These are phyloP conservation scores for Balakata baccata DNA, from an alignment of 345 rosid genomes.

Conservation along the genomic window DNA sequence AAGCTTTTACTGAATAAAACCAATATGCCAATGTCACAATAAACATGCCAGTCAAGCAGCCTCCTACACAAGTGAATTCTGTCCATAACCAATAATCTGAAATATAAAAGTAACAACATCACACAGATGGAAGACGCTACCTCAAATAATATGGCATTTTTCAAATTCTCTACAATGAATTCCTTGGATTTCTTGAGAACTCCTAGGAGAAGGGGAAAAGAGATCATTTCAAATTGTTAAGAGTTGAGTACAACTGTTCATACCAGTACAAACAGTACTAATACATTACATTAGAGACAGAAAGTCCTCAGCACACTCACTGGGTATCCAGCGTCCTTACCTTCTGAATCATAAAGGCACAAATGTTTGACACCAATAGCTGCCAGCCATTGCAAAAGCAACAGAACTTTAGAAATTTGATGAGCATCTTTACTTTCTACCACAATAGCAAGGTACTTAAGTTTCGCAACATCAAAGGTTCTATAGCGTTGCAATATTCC, in stretches of 20 bases:
- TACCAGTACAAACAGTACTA: too few relatives aligned
- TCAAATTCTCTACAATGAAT: conserved; percentile 42
- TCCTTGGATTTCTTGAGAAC: conserved; percentile 74
- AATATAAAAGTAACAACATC: neutral
- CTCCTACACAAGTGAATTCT: conserved; percentile 2
- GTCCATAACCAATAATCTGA: neutral
- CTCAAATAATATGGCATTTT: conserved; percentile 42
- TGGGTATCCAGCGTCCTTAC: conserved; percentile 31
- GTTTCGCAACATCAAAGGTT: conserved; percentile 44
- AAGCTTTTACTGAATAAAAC: neutral
- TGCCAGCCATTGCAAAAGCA: conserved; percentile 63
- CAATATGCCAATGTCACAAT: conserved; percentile 1
- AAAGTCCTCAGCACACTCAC: neutral
- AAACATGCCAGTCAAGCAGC: neutral
- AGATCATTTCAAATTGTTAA: neutral
- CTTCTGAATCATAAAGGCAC: conserved; percentile 77
- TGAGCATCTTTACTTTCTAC: conserved; percentile 62
- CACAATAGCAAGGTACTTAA: conserved; percentile 61
- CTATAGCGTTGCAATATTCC: conserved; percentile 52
- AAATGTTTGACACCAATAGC: conserved; percentile 61
- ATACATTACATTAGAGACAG: neutral
- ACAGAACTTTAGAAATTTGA: conserved; percentile 39
- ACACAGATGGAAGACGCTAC: conserved; percentile 26
- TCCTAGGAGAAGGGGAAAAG: conserved; percentile 40
- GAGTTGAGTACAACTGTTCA: neutral